Conservation (phyloP, 1,284 basidiomycete species). For the Sutorius eximius region DNA sequence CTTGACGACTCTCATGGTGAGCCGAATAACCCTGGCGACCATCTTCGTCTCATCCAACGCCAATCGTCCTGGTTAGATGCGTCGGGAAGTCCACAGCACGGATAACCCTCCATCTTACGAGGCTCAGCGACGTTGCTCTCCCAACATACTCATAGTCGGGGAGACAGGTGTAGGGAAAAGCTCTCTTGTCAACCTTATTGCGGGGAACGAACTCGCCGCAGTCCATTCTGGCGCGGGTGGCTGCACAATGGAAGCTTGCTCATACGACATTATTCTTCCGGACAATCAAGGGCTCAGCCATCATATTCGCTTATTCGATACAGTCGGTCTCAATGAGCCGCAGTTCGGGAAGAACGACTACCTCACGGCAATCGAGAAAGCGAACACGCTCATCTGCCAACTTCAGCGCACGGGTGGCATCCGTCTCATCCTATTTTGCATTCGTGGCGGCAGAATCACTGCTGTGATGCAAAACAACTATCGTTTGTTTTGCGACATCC, state of each 20-base stretch:
- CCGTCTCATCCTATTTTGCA: slow-evolving; percentile 38
- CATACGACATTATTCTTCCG: slow-evolving; percentile 20
- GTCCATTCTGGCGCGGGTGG: slow-evolving; percentile 16
- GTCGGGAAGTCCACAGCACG: not conserved
- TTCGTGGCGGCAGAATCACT: slow-evolving; percentile 36
- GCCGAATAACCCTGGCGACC: not conserved
- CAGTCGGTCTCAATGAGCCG: slow-evolving; percentile 39
- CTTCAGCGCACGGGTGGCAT: slow-evolving; percentile 35
- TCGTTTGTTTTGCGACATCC: slow-evolving; percentile 33
- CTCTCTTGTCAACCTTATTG: slow-evolving; percentile 19
- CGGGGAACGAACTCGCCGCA: slow-evolving; percentile 18
- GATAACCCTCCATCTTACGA: slow-evolving; percentile 23
- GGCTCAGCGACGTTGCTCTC: slow-evolving; percentile 14
- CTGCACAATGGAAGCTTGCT: slow-evolving; percentile 21
- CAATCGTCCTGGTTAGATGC: slow-evolving; percentile 11
- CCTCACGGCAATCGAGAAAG: slow-evolving; percentile 34
- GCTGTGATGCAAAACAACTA: slow-evolving; percentile 36
- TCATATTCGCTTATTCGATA: slow-evolving; percentile 31
- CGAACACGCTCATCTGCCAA: slow-evolving; percentile 35
- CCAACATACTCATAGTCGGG: slow-evolving; percentile 24
- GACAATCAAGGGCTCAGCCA: slow-evolving; percentile 10
- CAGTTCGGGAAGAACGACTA: slow-evolving; percentile 20
- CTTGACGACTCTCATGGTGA: slow-evolving; percentile 10
- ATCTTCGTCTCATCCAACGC: slow-evolving; percentile 1
- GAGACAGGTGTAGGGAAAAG: slow-evolving; percentile 26